Evolutionary conservation across 495 filamentous ascomycete genomes (phyloP), one percentile per base, ranked within the genome.

Genomic region (Tuber indicum): DNA sequence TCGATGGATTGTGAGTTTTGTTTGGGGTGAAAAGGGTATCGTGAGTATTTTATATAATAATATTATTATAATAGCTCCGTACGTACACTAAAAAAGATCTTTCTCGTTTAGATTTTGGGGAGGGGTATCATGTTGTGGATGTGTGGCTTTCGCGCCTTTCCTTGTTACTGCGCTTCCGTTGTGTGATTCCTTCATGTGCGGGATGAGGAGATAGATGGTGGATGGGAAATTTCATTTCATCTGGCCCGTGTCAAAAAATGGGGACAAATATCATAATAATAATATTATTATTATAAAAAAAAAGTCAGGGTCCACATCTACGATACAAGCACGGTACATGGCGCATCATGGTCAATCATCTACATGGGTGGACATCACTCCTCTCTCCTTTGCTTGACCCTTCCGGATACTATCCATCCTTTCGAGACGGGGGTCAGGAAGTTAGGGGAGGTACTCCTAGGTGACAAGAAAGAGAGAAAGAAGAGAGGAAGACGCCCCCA

Each of bases 331-430:
- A 44, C 43, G 43, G 45, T 46, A n/a, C 58, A 66, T 66, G n/a
- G 10, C n/a, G n/a, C 52, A 32, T 62, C 52, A 62, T 10, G 10
- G 16, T 66, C n/a, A 66, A 66, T 66, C 58, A 66, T 26, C n/a
- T n/a, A 62, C 26, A 62, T n/a, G 52, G 3, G 23, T 26, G 26
- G 14, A 32, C n/a, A 66, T 66, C n/a, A 32, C 43, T 70, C 43
- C 70, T 17, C 58, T 23, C 42, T 70, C n/a, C 42, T 49, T 70
- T 26, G 10, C 70, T 19, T 74, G 21, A 44, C 32, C 45, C 43
- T 72, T 47, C 52, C 43, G 44, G 17, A 19, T 49, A 23, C 75
- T 46, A 66, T 39, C 62, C 16, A 75, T 71, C 74, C n/a, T 70
- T 36, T 69, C 8, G 19, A 26, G 46, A 46, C 7, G 36, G 21